phyloP scores from a whole-genome alignment of 2,329 filamentous ascomycete species.

The Colletotrichum horii region DNA sequence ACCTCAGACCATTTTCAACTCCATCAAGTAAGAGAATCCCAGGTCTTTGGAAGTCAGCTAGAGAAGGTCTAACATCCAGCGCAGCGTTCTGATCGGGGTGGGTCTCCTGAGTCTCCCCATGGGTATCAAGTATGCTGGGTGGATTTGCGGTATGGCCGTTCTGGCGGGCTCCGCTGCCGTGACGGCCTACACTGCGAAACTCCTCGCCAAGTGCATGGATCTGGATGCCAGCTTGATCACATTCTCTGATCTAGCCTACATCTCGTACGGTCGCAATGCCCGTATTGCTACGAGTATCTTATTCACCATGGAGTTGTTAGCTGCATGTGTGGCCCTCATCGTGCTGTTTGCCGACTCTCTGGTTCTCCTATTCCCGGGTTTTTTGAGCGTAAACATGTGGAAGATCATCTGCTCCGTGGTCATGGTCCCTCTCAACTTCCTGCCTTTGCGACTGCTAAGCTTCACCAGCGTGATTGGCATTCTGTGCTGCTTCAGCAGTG shows the following conservation, averaged over 20 bases:
- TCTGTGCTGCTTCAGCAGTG: conserved; percentile 84
- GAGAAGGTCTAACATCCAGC: not conserved
- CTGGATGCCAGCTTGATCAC: conserved; percentile 86
- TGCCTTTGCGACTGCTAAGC: conserved; percentile 82
- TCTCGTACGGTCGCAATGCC: conserved; percentile 84
- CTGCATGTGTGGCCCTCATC: conserved; percentile 86
- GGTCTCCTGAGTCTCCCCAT: conserved; percentile 88
- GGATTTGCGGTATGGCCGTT: conserved; percentile 81
- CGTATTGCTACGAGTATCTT: conserved; percentile 83
- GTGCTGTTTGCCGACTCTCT: conserved; percentile 95
- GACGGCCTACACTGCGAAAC: conserved; percentile 84
- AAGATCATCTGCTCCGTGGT: conserved; percentile 83
- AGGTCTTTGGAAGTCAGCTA: not conserved
- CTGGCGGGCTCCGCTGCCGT: conserved; percentile 75
- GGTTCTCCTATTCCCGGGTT: conserved; percentile 74
- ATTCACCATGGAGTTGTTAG: conserved; percentile 87
- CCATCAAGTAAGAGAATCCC: conserved; percentile 67
- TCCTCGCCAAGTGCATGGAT: conserved; percentile 88
- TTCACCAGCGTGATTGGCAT: conserved; percentile 92
- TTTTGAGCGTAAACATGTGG: conserved; percentile 73
- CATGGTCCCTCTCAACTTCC: conserved; percentile 81
- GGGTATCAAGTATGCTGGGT: conserved; percentile 85
- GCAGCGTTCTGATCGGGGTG: conserved; percentile 81
- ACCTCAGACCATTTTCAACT: conserved; percentile 95
- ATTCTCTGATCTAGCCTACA: conserved; percentile 91